phyloP scores from a whole-genome alignment of 2,329 filamentous ascomycete genomes.

The Scedosporium boydii region DNA sequence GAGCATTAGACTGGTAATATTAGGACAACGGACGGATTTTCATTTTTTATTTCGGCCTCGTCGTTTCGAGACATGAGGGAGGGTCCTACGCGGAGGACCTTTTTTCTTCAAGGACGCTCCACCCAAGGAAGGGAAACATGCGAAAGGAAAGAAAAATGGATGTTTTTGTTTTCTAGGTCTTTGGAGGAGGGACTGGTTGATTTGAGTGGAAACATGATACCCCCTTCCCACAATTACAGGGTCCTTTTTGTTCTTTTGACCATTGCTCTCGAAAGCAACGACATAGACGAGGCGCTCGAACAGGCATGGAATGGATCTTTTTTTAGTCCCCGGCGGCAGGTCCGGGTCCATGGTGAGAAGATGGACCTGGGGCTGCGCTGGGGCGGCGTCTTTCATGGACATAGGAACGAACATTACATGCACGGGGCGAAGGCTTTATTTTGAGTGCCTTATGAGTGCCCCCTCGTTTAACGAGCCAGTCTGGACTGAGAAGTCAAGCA shows the following conservation, averaged over 20 bases:
- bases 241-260: slow-evolving; percentile 5
- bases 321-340: neutral
- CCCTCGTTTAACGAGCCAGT: slow-evolving; percentile 3
- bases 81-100: neutral
- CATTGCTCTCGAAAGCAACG: slow-evolving; percentile 6
- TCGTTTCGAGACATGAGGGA: neutral
- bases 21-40: slow-evolving; percentile 6
- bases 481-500: slow-evolving; percentile 9
- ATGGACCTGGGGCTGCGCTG: neutral
- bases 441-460: slow-evolving; percentile 1
- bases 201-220: slow-evolving; percentile 5
- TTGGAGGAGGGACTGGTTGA: neutral
- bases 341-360: neutral
- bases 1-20: slow-evolving; percentile 7
- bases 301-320: slow-evolving; percentile 5
- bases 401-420: neutral
- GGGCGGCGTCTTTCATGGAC: neutral
- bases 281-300: slow-evolving; percentile 2
- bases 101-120: neutral
- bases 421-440: neutral
- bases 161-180: slow-evolving; percentile 2
- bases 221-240: slow-evolving; percentile 1
- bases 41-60: neutral
- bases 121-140: slow-evolving; percentile 2
- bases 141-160: neutral